Base-by-base conservation (phyloP, 169 alveolate genomes). In the Eimeria sp. region DNA sequence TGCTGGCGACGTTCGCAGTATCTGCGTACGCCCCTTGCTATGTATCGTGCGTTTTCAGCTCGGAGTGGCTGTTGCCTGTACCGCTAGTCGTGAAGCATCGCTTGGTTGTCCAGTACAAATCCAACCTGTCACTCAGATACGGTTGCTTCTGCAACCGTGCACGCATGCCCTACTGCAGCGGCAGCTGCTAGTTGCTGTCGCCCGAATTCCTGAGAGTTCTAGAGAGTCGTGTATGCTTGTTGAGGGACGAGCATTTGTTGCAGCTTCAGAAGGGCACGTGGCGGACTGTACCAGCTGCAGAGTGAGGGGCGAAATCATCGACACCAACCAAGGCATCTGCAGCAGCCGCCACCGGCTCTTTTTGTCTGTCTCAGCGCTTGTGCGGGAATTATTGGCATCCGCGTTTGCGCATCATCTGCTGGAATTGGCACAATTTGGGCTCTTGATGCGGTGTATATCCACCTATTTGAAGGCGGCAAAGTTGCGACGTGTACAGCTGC, bases 161-260 rank as follows among this genome's bases (percentile, higher is more conserved):
- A 83, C 75, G 22, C 91, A 83, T 57, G 51, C 91, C 7, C 57
- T 83, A 25, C 91, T 83, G 76, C 91, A 83, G 30, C 47, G 91
- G 76, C 91, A 57, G 91, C 75, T 83, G 91, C 91, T 83, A 83
- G 91, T 76, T 16, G 91, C 91, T 1, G 91, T 61, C 58, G 76
- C 91, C 5, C 20, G 73, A 49, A 57, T 54, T 34, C 91, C 91
- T 61, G 57, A 30, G 14, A 2, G 25, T 58, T n/a, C 57, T 49
- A 27, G 51, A 34, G 76, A 63, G 11, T 27, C 51, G 4, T 5
- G 49, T 49, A 6, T 43, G 61, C 86, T n/a, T 76, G 22, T 76
- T 34, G n/a, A 47, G 61, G 63, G 86, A 11, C 40, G 63, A 58
- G 22, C 61, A 40, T 18, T 22, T 20, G 86, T 18, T 45, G 86